Conservation (phyloP, 441 rosid genomes). For the Croton laevigatus region DNA sequence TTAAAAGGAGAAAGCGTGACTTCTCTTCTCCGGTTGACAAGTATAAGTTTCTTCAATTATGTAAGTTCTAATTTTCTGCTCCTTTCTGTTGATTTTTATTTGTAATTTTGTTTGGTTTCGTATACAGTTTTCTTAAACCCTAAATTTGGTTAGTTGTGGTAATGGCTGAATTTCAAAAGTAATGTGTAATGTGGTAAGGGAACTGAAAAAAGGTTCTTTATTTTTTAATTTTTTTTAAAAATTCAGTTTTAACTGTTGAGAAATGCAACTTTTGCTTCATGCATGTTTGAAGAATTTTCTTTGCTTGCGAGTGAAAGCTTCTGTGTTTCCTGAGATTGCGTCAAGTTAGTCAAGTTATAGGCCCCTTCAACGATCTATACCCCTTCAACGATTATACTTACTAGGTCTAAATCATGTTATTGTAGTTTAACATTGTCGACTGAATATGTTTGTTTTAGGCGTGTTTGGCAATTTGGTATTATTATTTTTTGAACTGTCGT, state of each 20-base stretch:
- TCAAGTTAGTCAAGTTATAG: neutral
- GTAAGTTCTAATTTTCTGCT: conserved; percentile 33
- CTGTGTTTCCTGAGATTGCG: neutral
- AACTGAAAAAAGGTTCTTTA: neutral
- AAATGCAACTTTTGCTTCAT: neutral
- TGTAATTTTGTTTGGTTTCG: neutral
- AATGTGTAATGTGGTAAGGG: neutral
- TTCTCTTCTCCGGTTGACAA: conserved; percentile 27
- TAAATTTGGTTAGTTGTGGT: neutral
- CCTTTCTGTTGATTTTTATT: neutral
- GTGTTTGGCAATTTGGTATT: too few relatives aligned
- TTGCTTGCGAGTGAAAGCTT: neutral
- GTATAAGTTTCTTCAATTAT: conserved; percentile 41
- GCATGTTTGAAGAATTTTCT: neutral
- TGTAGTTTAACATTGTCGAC: neutral
- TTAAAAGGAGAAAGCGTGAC: conserved; percentile 11
- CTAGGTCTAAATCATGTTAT: neutral
- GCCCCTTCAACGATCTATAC: neutral
- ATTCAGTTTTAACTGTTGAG: neutral
- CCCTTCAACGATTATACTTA: neutral
- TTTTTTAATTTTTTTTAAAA: neutral
- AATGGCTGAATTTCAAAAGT: neutral
- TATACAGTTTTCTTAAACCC: neutral
- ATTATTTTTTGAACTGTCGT: too few relatives aligned
- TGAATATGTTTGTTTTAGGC: neutral